Conservation (phyloP, 2,329 filamentous ascomycete genomes). For the Penicillium palitans region DNA sequence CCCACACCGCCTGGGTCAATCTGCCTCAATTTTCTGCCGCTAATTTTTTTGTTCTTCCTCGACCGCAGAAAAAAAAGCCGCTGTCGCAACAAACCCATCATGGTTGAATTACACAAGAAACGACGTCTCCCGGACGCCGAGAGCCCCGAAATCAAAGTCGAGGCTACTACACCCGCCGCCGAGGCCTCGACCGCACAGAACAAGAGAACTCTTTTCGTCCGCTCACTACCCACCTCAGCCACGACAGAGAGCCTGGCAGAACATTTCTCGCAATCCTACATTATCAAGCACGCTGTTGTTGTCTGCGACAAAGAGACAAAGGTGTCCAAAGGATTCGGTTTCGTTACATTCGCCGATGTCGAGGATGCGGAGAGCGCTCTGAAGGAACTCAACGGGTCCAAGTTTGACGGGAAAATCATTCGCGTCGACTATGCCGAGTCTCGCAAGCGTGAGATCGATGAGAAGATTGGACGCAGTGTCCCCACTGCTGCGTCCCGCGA, state of each 20-base stretch:
- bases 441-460: conserved; percentile 67
- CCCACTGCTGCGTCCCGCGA: conserved; percentile 40
- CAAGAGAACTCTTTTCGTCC: conserved; percentile 79
- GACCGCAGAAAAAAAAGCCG: conserved; percentile 18
- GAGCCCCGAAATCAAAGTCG: conserved; percentile 21
- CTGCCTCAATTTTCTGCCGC: conserved; percentile 37
- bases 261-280: conserved; percentile 90
- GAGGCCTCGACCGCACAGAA: conserved; percentile 33
- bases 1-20: conserved; percentile 14
- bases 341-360: conserved; percentile 92
- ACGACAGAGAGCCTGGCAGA: conserved; percentile 82
- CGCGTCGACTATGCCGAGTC: conserved; percentile 85
- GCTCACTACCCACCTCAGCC: conserved; percentile 73
- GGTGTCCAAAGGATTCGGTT: conserved; percentile 86
- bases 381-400: conserved; percentile 74
- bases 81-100: conserved; percentile 19
- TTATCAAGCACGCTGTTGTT: conserved; percentile 93
- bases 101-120: conserved; percentile 40
- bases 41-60: conserved; percentile 31
- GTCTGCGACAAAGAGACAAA: conserved; percentile 85
- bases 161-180: conserved; percentile 23
- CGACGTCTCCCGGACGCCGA: conserved; percentile 35
- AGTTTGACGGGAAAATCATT: conserved; percentile 77
- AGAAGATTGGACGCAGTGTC: conserved; percentile 48
- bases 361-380: conserved; percentile 84